Evolutionary conservation across 2,329 filamentous ascomycete species (phyloP), one percentile per base, ranked within the genome.

Genomic region (Ophiostoma tasmaniense): DNA sequence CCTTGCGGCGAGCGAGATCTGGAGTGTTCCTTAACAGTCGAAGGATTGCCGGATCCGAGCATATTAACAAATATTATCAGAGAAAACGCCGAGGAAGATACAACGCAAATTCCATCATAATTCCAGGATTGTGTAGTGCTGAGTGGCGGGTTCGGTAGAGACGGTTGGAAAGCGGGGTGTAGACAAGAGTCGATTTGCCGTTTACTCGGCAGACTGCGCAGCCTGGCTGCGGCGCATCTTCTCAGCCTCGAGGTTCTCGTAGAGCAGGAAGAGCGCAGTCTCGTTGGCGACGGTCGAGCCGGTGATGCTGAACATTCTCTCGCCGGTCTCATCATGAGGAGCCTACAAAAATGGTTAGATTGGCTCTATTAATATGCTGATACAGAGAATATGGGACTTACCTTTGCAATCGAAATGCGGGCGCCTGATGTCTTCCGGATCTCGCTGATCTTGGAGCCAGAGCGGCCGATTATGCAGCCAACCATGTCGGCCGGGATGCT

Each of bases 271-370:
- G 35, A 99, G 85, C 4, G 95, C 95, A 74, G 93, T 94, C 81
- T 99, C 95, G 76, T 99, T 99, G 73, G 93, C 92, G 81, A 90
- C 90, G 71, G 92, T 89, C 71, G 91, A 96, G 74, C 95, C 95
- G 86, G 96, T 97, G 78, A 99, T 99, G 76, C 95, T 99, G 83
- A 99, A 99, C 95, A 99, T 99, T 76, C 95, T 90, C 85, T 99
- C 95, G 73, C 95, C 95, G 71, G 92, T 96, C 74, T 98, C 95
- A 75, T 99, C 95, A 76, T 99, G 95, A 69, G 95, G 92, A 64
- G 93, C 90, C 85, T 89, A 68, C 6, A 13, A 25, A 64, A 20
- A 64, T 8, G n/a, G 61, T 64, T 37, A 64, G 61, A n/a, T 37
- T 64, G 10, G 20, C 25, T n/a, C 30, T 64, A 14, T n/a, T n/a